A percentile compares a stretch with the other conserved stretches of the same genome.
phyloP scores from a whole-genome alignment of 2,329 filamentous ascomycete genomes.

The Cladophialophora immunda region DNA sequence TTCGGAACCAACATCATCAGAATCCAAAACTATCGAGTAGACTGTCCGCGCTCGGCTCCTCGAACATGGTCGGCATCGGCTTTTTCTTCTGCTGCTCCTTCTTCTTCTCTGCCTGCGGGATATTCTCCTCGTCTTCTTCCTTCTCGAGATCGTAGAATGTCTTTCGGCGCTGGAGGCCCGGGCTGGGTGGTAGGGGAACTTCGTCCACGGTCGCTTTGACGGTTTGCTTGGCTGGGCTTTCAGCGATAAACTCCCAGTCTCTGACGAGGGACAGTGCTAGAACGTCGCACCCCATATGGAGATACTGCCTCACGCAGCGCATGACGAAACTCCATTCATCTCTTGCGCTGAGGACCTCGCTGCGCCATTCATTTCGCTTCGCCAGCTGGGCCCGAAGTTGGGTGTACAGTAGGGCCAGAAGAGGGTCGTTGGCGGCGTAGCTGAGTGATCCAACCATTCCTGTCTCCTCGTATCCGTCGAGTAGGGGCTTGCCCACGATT shows the following conservation, averaged over 20 bases:
- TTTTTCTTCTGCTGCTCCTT: conserved; percentile 49
- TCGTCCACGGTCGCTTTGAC: conserved; percentile 46
- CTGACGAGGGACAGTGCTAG: conserved; percentile 79
- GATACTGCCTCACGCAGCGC: conserved; percentile 83
- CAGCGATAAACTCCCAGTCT: conserved; percentile 60
- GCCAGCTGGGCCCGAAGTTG: conserved; percentile 83
- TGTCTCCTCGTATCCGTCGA: conserved; percentile 48
- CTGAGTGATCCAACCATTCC: conserved; percentile 71
- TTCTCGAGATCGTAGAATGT: conserved; percentile 72
- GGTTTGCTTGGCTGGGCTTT: conserved; percentile 14
- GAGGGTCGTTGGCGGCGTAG: conserved; percentile 88
- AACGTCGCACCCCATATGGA: conserved; percentile 91
- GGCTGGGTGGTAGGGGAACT: conserved; percentile 36
- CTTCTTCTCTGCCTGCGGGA: conserved; percentile 54
- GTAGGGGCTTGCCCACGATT: conserved; percentile 63
- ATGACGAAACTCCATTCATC: conserved; percentile 90
- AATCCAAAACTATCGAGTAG: conserved; percentile 94
- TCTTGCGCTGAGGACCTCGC: conserved; percentile 71
- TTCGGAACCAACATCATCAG: conserved; percentile 71
- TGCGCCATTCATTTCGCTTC: conserved; percentile 84
- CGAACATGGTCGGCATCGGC: conserved; percentile 77
- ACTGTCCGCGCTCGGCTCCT: conserved; percentile 90
- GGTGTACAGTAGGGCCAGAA: conserved; percentile 80
- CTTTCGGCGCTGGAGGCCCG: conserved; percentile 54
- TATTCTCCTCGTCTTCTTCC: conserved; percentile 68